A percentile compares a stretch with the other conserved stretches of the same genome.
These are phyloP conservation scores for Starmerella apicola DNA, from an alignment of 805 yeast species.

Conservation along the genomic window DNA sequence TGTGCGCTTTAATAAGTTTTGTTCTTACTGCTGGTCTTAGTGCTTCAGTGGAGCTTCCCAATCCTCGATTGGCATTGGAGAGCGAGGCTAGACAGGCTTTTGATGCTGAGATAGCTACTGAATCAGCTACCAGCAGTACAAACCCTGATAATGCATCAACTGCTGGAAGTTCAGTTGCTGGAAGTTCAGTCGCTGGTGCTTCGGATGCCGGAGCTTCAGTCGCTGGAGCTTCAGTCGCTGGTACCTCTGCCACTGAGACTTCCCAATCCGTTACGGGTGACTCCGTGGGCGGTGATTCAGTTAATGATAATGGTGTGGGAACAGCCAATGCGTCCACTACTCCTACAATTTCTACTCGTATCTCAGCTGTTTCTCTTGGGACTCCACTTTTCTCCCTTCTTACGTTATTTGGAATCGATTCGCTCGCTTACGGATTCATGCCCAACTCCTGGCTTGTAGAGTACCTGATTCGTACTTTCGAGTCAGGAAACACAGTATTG, in stretches of 20 bases:
- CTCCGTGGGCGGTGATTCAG: background rate
- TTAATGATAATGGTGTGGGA: background rate
- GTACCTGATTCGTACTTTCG: slow-evolving; percentile 52
- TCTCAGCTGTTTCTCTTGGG: background rate
- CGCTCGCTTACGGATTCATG: slow-evolving; percentile 82
- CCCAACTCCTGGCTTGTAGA: slow-evolving; percentile 80
- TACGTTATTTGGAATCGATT: slow-evolving; percentile 59
- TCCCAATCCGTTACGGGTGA: background rate
- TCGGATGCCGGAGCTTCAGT: background rate
- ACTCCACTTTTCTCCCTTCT: slow-evolving; percentile 12
- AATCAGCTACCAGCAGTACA: background rate
- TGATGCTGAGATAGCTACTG: background rate
- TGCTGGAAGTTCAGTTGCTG: too few species aligned
- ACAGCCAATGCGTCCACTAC: background rate
- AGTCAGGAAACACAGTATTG: slow-evolving; percentile 43
- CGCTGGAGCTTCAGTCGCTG: background rate
- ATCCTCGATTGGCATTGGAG: background rate
- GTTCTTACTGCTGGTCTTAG: slow-evolving; percentile 35
- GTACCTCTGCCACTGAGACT: background rate
- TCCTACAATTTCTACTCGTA: background rate
- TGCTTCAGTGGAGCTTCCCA: slow-evolving; percentile 2
- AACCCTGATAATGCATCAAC: background rate
- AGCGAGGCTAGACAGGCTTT: slow-evolving; percentile 1
- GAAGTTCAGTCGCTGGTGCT: too few species aligned
- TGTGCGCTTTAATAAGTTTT: slow-evolving; percentile 40